phyloP scores from a whole-genome alignment of 805 yeast species.

The Candida broadrunensis region DNA sequence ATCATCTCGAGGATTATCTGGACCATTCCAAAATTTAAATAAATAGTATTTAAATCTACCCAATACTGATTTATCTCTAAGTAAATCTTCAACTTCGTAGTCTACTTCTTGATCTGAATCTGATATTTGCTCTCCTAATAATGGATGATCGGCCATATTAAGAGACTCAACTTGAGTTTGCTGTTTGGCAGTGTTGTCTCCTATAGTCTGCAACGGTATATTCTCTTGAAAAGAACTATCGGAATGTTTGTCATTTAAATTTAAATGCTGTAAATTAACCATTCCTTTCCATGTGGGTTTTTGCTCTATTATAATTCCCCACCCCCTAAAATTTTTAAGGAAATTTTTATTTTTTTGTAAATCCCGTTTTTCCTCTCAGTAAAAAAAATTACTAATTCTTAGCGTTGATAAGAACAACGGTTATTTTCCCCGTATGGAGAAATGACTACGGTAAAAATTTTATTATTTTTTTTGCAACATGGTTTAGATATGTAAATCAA shows the following conservation, averaged over 20 bases:
- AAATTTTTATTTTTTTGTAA: too few relatives aligned
- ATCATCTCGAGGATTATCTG: constrained; percentile 43
- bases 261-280: background rate
- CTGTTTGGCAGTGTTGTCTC: background rate
- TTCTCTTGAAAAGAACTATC: background rate
- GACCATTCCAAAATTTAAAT: constrained; percentile 52
- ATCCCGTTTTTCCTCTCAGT: too few relatives aligned
- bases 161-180: background rate
- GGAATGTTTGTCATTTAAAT: background rate
- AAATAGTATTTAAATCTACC: background rate
- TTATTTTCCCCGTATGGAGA: too few relatives aligned
- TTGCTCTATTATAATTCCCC: background rate
- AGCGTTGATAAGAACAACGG: too few relatives aligned
- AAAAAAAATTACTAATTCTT: too few relatives aligned
- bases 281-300: background rate
- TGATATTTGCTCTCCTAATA: background rate
- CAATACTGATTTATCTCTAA: background rate
- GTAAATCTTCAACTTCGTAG: background rate
- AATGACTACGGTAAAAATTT: too few relatives aligned
- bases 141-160: background rate
- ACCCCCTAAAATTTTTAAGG: too few relatives aligned
- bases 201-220: background rate
- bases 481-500: too few relatives aligned
- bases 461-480: too few relatives aligned
- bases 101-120: background rate